Percentiles rank a stretch among this genome's conserved stretches.
Evolutionary conservation across 192 early-diverging fungal genomes (phyloP).

Genomic region (Paraglomus brasilianum): DNA sequence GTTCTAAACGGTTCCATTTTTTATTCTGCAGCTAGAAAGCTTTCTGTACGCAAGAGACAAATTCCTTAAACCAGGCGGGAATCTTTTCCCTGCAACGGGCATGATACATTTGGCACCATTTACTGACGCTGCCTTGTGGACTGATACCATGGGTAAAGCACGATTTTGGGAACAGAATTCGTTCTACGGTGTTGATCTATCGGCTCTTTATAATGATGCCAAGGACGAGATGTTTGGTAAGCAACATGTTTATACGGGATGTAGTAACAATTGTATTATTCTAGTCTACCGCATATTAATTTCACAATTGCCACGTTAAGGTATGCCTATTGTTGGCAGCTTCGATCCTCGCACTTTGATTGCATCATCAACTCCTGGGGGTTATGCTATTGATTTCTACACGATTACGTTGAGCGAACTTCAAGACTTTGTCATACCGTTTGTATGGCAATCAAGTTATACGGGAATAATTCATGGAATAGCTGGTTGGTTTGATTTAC

Average conservation of each 20-base stretch:
- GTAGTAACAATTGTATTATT: background rate
- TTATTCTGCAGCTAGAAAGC: slow-evolving; percentile 63
- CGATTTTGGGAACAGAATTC: slow-evolving; percentile 82
- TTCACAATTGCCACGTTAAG: slow-evolving; percentile 33
- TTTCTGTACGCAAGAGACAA: slow-evolving; percentile 84
- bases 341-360: slow-evolving; percentile 84
- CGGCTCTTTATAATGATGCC: slow-evolving; percentile 77
- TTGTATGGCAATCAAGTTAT: slow-evolving; percentile 76
- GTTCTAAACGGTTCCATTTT: slow-evolving; percentile 17
- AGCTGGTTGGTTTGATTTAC: slow-evolving; percentile 96
- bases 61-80: slow-evolving; percentile 90
- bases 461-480: slow-evolving; percentile 94
- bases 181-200: slow-evolving; percentile 94
- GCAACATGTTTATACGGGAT: slow-evolving; percentile 27
- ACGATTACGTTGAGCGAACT: slow-evolving; percentile 77
- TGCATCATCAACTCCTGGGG: slow-evolving; percentile 55
- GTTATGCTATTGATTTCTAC: slow-evolving; percentile 76
- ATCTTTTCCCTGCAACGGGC: slow-evolving; percentile 87
- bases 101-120: slow-evolving; percentile 88
- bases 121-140: slow-evolving; percentile 76
- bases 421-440: slow-evolving; percentile 81
- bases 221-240: slow-evolving; percentile 87
- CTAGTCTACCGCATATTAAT: slow-evolving; percentile 24
- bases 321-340: slow-evolving; percentile 89
- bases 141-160: slow-evolving; percentile 91